Percentiles rank a stretch among this genome's conserved stretches.
Evolutionary conservation across 352 stramenopile species (phyloP).

Genomic region (Aphanomyces stellatus): DNA sequence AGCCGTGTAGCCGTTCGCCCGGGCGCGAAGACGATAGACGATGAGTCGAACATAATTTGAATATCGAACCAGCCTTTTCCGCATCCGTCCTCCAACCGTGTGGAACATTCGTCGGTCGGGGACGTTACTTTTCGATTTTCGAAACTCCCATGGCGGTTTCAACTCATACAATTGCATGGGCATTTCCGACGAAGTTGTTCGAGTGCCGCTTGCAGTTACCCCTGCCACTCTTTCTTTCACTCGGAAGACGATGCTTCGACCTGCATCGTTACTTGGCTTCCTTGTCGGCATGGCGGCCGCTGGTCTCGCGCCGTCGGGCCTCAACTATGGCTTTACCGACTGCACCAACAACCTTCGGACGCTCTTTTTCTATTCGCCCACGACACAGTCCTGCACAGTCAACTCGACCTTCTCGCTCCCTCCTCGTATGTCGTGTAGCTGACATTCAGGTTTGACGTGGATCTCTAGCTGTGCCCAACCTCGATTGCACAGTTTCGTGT

Average conservation of each 20-base stretch:
- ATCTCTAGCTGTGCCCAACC: slow-evolving; percentile 42
- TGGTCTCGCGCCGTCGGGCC: slow-evolving; percentile 14
- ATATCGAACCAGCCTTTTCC: too few relatives aligned
- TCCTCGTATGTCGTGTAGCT: slow-evolving; percentile 39
- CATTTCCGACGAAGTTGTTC: too few relatives aligned
- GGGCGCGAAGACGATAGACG: too few relatives aligned
- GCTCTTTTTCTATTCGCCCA: slow-evolving; percentile 65
- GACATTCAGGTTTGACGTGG: background rate
- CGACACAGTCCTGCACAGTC: slow-evolving; percentile 35
- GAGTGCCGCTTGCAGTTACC: too few relatives aligned
- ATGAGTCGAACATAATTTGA: too few relatives aligned
- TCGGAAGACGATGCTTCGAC: background rate
- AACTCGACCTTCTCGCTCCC: slow-evolving; percentile 23
- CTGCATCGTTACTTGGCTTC: background rate
- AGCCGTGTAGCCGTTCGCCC: slow-evolving; percentile 6
- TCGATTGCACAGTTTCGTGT: slow-evolving; percentile 66
- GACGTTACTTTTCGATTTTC: too few relatives aligned
- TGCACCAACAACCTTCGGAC: slow-evolving; percentile 67
- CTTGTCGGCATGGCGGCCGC: slow-evolving; percentile 21
- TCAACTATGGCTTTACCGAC: slow-evolving; percentile 67
- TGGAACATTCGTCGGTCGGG: too few relatives aligned
- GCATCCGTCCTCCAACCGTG: too few relatives aligned
- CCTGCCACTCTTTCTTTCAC: too few relatives aligned
- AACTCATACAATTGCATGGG: too few relatives aligned
- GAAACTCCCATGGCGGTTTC: too few relatives aligned